Evolutionary conservation across 306 rosid species (phyloP), one percentile per base, ranked within the genome.

Genomic region (Neltuma alba): DNA sequence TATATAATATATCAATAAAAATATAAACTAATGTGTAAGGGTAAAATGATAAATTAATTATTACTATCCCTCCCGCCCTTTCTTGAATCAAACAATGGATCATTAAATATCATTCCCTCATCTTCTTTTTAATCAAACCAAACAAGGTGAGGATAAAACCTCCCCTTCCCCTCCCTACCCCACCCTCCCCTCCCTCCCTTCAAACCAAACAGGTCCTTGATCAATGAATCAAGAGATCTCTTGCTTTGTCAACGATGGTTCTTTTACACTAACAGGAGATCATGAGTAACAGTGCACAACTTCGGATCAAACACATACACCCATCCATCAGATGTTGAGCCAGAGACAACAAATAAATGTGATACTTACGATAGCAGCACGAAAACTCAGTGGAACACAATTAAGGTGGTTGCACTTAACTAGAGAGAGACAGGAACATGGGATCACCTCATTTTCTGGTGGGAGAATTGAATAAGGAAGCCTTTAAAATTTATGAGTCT

Each of bases 381-480:
- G 9, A 52, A 52, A 6, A 50, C 25, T 50, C 6, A 13, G 20
- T 4, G n/a, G 11, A n/a, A n/a, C 12, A 52, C 34, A 61, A 21
- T n/a, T 7, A 58, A 63, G 23, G 13, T 30, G 25, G 23, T n/a
- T 21, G 28, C 1, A n/a, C 60, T n/a, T 20, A 13, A 45, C n/a
- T 45, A 15, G 20, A 45, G 0, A 6, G 52, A 50, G 27, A 50
- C 58, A 50, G 11, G 20, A 4, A 25, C 10, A 57, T 57, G 63
- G 31, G 61, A 52, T 86, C 92, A 83, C 92, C 94, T 88, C 91
- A 84, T 27, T 82, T 90, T 42, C 83, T 41, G 94, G 74, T 88
- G 88, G 86, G 10, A 76, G 79, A 80, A 75, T 85, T 76, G 36
- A 47, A 71, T 66, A 66, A 23, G 37, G 10, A 67, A 78, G 40